These are phyloP conservation scores for Mycena maculata DNA, from an alignment of 768 basidiomycete genomes.

Conservation along the genomic window DNA sequence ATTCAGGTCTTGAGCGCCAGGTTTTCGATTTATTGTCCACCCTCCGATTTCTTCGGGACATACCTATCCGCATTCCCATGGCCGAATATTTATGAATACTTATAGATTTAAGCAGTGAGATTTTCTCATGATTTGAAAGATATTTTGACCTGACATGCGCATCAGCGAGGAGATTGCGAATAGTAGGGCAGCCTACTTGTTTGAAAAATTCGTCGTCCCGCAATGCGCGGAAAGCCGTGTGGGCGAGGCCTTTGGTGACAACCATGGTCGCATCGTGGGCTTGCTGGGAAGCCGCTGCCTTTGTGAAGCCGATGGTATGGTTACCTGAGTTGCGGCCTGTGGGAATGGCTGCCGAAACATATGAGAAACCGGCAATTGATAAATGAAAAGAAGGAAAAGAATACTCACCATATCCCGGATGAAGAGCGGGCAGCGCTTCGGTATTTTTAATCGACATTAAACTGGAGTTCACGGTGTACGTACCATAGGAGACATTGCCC, in stretches of 20 bases:
- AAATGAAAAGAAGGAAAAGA: background rate
- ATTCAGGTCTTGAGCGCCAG: no score
- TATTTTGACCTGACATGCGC: conserved; percentile 23
- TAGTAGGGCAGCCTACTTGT: conserved; percentile 54
- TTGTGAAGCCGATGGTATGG: conserved; percentile 76
- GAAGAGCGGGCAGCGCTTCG: conserved; percentile 70
- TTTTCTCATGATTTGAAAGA: conserved; percentile 23
- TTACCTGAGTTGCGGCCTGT: conserved; percentile 78
- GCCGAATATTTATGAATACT: conserved; percentile 22
- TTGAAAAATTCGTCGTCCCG: conserved; percentile 67
- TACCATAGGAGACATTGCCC: conserved; percentile 83
- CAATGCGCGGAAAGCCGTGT: conserved; percentile 69
- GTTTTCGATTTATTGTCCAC: background rate
- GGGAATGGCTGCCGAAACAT: conserved; percentile 68
- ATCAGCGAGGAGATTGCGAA: background rate
- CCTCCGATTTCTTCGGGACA: conserved; percentile 4
- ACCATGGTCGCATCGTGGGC: conserved; percentile 73
- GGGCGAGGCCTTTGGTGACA: conserved; percentile 70
- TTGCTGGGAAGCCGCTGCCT: conserved; percentile 65
- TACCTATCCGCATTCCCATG: background rate
- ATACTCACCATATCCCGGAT: conserved; percentile 67
- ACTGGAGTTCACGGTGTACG: conserved; percentile 29
- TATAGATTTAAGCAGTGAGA: background rate
- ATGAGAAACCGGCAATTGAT: conserved; percentile 42
- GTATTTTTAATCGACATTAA: conserved; percentile 32